A percentile compares a stretch with the other conserved stretches of the same genome.
These are phyloP conservation scores for Amanita jacksonii DNA, from an alignment of 768 basidiomycete species.

Conservation along the genomic window DNA sequence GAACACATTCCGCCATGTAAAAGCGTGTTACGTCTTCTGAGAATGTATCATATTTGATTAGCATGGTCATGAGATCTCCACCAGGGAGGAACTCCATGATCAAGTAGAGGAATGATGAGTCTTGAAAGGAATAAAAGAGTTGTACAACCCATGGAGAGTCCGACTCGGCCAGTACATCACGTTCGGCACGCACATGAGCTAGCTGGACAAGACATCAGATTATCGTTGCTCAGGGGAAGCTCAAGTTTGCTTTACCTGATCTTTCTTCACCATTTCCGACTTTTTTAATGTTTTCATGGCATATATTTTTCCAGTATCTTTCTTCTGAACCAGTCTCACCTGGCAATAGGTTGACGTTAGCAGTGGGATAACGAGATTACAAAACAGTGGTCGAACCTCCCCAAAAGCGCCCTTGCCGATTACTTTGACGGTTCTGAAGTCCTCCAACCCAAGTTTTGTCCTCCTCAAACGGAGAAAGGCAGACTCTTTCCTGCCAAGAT, in stretches of 20 bases:
- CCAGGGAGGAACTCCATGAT: slow-evolving; percentile 99
- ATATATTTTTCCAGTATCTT: slow-evolving; percentile 95
- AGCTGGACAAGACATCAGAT: slow-evolving; percentile 40
- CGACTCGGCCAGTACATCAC: slow-evolving; percentile 93
- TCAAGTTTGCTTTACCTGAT: slow-evolving; percentile 58
- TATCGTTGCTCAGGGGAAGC: neutral
- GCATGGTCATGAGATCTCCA: slow-evolving; percentile 98
- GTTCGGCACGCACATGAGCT: slow-evolving; percentile 95
- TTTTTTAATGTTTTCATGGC: slow-evolving; percentile 98
- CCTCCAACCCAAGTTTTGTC: slow-evolving; percentile 83
- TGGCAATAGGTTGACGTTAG: slow-evolving; percentile 16
- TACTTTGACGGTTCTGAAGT: slow-evolving; percentile 96
- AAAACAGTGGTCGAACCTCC: slow-evolving; percentile 47
- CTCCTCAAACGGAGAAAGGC: slow-evolving; percentile 81
- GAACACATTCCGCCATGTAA: slow-evolving; percentile 97
- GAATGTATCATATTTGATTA: slow-evolving; percentile 99
- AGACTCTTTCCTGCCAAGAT: slow-evolving; percentile 81
- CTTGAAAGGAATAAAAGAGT: slow-evolving; percentile 97
- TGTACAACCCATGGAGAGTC: slow-evolving; percentile 96
- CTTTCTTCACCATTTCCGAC: slow-evolving; percentile 98
- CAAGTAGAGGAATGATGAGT: slow-evolving; percentile 82
- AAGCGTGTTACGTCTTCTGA: slow-evolving; percentile 97
- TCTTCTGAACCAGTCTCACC: slow-evolving; percentile 93
- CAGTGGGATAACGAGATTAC: neutral
- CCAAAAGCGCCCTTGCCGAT: slow-evolving; percentile 99